A percentile compares a stretch with the other conserved stretches of the same genome.
Conservation (phyloP, 805 yeast genomes). For the Pachysolen tannophilus region DNA sequence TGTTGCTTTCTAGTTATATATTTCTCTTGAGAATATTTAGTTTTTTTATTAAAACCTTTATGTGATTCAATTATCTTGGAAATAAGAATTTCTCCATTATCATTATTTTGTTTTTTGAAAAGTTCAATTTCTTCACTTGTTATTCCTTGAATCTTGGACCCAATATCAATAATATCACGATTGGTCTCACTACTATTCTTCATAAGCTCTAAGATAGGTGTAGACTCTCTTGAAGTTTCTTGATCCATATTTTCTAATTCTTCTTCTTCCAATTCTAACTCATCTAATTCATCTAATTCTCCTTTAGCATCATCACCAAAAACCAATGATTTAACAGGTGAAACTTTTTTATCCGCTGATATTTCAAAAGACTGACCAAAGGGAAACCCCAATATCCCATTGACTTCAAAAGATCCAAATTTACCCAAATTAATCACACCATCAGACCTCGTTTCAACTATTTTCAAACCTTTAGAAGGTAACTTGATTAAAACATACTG, state of each 20-base stretch:
- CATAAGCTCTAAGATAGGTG: constrained; percentile 15
- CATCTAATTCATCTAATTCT: too few relatives aligned
- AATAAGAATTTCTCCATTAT: constrained; percentile 70
- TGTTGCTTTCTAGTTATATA: constrained; percentile 87
- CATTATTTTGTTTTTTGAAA: constrained; percentile 64
- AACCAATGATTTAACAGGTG: constrained; percentile 37
- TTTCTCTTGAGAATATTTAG: constrained; percentile 84
- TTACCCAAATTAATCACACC: constrained; percentile 74
- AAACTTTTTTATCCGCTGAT: constrained; percentile 42
- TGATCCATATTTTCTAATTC: constrained; percentile 17
- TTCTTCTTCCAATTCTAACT: too few relatives aligned
- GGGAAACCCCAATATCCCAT: constrained; percentile 70
- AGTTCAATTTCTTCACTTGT: constrained; percentile 76
- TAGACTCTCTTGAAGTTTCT: constrained; percentile 26
- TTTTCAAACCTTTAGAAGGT: constrained; percentile 75
- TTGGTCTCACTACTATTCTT: constrained; percentile 47
- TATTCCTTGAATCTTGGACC: constrained; percentile 65
- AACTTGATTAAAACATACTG: constrained; percentile 60
- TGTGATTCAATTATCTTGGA: constrained; percentile 78
- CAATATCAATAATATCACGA: constrained; percentile 58
- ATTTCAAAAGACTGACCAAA: constrained; percentile 90
- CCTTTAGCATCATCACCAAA: constrained; percentile 20
- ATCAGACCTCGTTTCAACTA: constrained; percentile 57
- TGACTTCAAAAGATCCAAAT: constrained; percentile 78
- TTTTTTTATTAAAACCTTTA: constrained; percentile 80